Evolutionary conservation across 257 asterid genomes (phyloP).

Genomic region (Solanum paucissectum): DNA sequence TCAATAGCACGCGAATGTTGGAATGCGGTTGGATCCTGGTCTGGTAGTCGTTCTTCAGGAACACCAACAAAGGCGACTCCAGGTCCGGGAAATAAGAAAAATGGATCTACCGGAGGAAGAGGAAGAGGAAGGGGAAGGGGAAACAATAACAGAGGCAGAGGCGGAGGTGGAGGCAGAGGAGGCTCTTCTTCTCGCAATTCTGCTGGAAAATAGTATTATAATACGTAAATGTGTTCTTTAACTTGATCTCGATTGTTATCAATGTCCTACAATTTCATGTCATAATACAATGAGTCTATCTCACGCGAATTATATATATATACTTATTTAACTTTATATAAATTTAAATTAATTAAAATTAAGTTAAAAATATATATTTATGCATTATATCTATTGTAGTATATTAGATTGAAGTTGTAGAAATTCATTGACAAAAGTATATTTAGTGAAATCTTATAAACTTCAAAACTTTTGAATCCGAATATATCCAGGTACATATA

Average conservation of each 20-base stretch:
- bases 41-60: background rate
- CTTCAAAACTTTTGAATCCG: background rate
- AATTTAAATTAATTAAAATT: background rate
- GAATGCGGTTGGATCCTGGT: background rate
- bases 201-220: background rate
- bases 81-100: background rate
- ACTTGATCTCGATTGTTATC: rapidly evolving
- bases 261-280: no score
- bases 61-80: background rate
- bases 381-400: background rate
- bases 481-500: background rate
- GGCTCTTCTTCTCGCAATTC: background rate
- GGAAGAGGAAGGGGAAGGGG: background rate
- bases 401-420: background rate
- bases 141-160: background rate
- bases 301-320: no score
- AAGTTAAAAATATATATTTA: no score
- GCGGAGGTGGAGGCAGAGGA: background rate
- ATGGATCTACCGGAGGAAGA: background rate
- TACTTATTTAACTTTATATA: no score
- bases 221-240: no score
- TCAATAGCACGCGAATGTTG: background rate
- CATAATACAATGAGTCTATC: no score
- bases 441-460: no score
- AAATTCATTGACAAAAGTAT: background rate